These are phyloP conservation scores for Halteria grandinella DNA, from an alignment of 73 alveolate species.

Conservation along the genomic window DNA sequence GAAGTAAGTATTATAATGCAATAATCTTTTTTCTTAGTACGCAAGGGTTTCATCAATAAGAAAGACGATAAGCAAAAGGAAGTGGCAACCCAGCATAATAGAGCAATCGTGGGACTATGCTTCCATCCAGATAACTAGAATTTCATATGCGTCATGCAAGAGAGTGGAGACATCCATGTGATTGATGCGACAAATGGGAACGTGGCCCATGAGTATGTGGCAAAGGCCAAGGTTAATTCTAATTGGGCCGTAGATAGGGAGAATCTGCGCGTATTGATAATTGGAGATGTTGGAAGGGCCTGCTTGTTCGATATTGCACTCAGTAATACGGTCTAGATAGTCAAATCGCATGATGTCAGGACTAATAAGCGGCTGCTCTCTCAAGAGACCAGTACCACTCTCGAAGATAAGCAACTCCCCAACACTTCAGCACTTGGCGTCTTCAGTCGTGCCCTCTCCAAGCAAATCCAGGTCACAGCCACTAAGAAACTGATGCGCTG, in stretches of 20 bases:
- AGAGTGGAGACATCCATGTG: constrained; percentile 64
- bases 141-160: constrained; percentile 55
- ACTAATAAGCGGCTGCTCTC: no score
- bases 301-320: constrained; percentile 22
- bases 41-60: no score
- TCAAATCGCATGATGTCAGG: no score
- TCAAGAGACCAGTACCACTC: no score
- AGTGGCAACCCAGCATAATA: no score
- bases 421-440: no score
- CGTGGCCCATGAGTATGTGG: constrained; percentile 43
- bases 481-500: background rate
- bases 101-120: constrained; percentile 35
- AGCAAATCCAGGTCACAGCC: background rate
- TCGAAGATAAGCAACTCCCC: no score
- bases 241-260: constrained; percentile 64
- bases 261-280: constrained; percentile 22
- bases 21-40: no score
- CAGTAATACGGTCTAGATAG: no score
- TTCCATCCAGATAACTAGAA: constrained; percentile 53
- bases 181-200: constrained; percentile 68
- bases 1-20: no score
- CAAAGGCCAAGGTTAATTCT: constrained; percentile 53
- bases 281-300: constrained; percentile 70
- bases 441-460: no score
- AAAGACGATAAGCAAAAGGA: no score